Conservation (phyloP, 495 filamentous ascomycete species). For the Aspergillus carlsbadensis region DNA sequence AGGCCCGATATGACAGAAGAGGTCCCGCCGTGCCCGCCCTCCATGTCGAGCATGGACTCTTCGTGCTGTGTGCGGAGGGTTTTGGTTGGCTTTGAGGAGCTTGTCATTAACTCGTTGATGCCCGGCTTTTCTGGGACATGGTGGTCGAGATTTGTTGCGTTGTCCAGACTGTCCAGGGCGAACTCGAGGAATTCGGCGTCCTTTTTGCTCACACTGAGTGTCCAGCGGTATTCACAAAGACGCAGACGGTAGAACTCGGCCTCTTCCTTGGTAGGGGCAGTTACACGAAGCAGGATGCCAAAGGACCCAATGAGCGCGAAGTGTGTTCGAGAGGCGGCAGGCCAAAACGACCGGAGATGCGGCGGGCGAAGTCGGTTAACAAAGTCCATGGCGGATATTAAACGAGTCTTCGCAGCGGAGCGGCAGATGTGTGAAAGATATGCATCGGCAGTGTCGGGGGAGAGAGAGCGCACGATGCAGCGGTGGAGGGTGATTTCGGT, state of each 20-base stretch:
- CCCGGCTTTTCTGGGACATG: slow-evolving; percentile 48
- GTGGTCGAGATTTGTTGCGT: slow-evolving; percentile 43
- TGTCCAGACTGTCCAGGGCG: slow-evolving; percentile 49
- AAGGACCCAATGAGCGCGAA: slow-evolving; percentile 57
- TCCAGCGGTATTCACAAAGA: slow-evolving; percentile 91
- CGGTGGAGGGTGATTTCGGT: slow-evolving; percentile 63
- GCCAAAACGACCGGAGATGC: slow-evolving; percentile 58
- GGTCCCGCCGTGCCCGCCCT: slow-evolving; percentile 19
- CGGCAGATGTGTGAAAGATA: slow-evolving; percentile 90
- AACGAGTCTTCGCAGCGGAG: slow-evolving; percentile 65
- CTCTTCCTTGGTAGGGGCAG: slow-evolving; percentile 82
- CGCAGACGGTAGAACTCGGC: slow-evolving; percentile 91
- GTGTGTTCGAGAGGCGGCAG: slow-evolving; percentile 51
- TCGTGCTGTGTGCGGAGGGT: slow-evolving; percentile 15
- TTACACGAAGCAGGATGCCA: slow-evolving; percentile 75
- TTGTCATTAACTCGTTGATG: slow-evolving; percentile 50
- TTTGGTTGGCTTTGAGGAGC: slow-evolving; percentile 29
- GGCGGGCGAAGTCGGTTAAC: slow-evolving; percentile 54
- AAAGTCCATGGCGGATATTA: slow-evolving; percentile 59
- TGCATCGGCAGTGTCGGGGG: slow-evolving; percentile 41
- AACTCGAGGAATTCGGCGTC: slow-evolving; percentile 68
- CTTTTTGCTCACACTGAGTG: slow-evolving; percentile 78
- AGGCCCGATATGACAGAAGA: slow-evolving; percentile 34
- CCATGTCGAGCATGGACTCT: slow-evolving; percentile 20
- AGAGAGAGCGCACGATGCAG: slow-evolving; percentile 56